Evolutionary conservation across 495 filamentous ascomycete species (phyloP).

Genomic region (Neurospora pannonica): DNA sequence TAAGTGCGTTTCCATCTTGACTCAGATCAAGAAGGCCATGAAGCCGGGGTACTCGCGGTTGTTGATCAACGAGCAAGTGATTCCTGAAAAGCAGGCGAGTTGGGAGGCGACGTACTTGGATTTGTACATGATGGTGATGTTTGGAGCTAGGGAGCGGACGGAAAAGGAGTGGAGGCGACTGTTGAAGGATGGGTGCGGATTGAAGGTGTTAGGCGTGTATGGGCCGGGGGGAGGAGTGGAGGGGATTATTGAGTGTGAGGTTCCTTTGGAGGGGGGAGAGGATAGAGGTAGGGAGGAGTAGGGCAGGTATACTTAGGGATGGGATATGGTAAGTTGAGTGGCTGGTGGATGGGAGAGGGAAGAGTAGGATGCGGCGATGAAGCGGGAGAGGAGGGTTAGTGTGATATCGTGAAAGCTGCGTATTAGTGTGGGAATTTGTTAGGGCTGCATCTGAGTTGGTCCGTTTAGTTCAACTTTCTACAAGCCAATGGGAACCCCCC

Average conservation of each 20-base stretch:
- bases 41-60: conserved; percentile 36
- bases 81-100: conserved; percentile 29
- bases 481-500: too few relatives aligned
- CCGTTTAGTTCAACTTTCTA: too few relatives aligned
- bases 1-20: conserved; percentile 27
- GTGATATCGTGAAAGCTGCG: too few relatives aligned
- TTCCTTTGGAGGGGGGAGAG: not conserved
- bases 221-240: conserved; percentile 21
- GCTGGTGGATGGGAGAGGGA: too few relatives aligned
- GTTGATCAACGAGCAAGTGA: conserved; percentile 45
- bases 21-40: conserved; percentile 28
- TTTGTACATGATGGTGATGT: conserved; percentile 16
- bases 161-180: conserved; percentile 16
- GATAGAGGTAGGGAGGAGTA: too few relatives aligned
- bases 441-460: too few relatives aligned
- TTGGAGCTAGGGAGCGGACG: conserved; percentile 20
- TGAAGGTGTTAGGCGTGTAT: conserved; percentile 31
- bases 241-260: conserved; percentile 35
- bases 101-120: conserved; percentile 36
- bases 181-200: conserved; percentile 20
- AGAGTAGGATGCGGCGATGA: too few relatives aligned
- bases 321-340: too few relatives aligned
- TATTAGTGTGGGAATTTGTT: too few relatives aligned
- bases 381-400: too few relatives aligned
- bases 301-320: too few relatives aligned